Evolutionary conservation across 139 green algal species (phyloP).

Genomic region (Chlamydomonas sp.): DNA sequence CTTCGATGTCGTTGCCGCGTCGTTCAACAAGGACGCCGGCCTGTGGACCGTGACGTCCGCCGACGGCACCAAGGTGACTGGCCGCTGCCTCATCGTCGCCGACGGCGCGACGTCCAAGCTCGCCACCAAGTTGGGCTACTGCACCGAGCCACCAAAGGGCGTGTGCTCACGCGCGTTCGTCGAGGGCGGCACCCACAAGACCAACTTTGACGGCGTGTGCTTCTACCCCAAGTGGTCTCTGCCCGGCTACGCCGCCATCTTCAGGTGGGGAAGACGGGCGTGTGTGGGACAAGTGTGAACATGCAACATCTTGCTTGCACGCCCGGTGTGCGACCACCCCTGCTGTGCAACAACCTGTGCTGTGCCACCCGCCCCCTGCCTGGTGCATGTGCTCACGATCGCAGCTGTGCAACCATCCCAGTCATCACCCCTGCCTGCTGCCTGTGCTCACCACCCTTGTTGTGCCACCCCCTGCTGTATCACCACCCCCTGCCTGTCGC

Average conservation of each 20-base stretch:
- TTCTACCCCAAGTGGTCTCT: constrained; percentile 72
- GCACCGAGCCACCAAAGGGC: constrained; percentile 69
- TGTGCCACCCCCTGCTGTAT: too few species aligned
- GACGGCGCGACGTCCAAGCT: constrained; percentile 79
- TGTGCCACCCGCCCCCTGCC: too few species aligned
- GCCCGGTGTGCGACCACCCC: too few species aligned
- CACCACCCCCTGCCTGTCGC: too few species aligned
- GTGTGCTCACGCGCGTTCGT: constrained; percentile 81
- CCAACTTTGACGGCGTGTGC: constrained; percentile 80
- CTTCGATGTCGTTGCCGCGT: constrained; percentile 67
- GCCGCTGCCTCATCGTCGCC: constrained; percentile 71
- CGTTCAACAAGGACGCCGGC: constrained; percentile 55
- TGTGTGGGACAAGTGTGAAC: not conserved
- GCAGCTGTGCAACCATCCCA: too few species aligned
- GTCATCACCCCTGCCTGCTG: too few species aligned
- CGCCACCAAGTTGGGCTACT: constrained; percentile 83
- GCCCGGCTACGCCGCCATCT: constrained; percentile 46
- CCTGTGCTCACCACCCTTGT: too few species aligned
- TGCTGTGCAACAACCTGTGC: too few species aligned
- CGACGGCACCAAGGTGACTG: constrained; percentile 43
- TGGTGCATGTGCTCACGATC: too few species aligned
- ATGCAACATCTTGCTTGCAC: too few species aligned
- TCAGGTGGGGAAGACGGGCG: constrained; percentile 19
- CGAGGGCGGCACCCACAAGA: constrained; percentile 79
- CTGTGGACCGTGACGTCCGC: constrained; percentile 75